Evolutionary conservation across 1,284 basidiomycete species (phyloP).

Genomic region (Melampsora abietis-canadensis): DNA sequence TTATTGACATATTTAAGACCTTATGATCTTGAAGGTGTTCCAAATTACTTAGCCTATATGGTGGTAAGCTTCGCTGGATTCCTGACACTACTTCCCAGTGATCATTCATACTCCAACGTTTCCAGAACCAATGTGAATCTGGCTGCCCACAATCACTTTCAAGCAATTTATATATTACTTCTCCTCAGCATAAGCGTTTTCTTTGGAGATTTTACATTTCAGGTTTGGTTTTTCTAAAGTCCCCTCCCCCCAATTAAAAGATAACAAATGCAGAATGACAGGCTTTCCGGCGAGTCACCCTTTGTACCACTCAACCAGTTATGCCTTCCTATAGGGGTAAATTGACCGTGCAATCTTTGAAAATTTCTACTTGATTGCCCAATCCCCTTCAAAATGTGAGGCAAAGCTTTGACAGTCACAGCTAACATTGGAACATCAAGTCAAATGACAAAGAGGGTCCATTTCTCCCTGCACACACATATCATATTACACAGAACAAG

Average conservation of each 20-base stretch:
- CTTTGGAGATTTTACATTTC: constrained; percentile 7
- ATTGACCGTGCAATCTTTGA: background rate
- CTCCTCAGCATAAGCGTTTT: constrained; percentile 4
- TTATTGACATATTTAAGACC: background rate
- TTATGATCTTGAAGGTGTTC: too few species aligned
- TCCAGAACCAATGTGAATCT: too few species aligned
- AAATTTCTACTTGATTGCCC: too few species aligned
- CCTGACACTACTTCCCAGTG: constrained; percentile 18
- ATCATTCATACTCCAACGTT: constrained; percentile 18
- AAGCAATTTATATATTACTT: constrained; percentile 15
- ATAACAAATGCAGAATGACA: too few species aligned
- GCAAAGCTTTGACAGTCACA: too few species aligned
- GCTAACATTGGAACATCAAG: too few species aligned
- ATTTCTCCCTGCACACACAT: too few species aligned
- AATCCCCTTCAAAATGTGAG: too few species aligned
- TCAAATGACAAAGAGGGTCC: too few species aligned
- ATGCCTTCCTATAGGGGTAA: background rate
- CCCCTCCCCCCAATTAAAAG: background rate
- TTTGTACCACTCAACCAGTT: background rate
- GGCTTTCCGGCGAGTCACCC: too few species aligned
- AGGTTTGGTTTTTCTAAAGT: constrained; percentile 2
- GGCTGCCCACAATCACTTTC: background rate
- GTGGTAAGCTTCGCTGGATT: constrained; percentile 12
- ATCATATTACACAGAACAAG: too few species aligned
- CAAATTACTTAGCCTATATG: background rate